phyloP scores from a whole-genome alignment of 2,329 filamentous ascomycete genomes.

The Thelonectria discophora region DNA sequence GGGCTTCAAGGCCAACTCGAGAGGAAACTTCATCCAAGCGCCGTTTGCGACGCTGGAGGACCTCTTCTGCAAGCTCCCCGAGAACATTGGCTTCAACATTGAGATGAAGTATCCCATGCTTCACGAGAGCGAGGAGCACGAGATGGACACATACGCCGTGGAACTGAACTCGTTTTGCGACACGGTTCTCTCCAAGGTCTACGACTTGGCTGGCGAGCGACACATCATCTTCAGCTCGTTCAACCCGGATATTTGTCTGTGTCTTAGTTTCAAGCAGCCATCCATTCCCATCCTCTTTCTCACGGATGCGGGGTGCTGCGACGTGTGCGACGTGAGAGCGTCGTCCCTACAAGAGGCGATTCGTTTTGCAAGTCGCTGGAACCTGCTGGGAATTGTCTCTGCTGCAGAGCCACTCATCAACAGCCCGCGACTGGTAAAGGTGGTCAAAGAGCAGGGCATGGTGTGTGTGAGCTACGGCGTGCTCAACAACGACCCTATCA shows the following conservation, averaged over 20 bases:
- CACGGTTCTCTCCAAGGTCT: constrained; percentile 88
- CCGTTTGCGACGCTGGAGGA: constrained; percentile 96
- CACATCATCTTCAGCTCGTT: constrained; percentile 98
- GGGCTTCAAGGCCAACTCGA: constrained; percentile 94
- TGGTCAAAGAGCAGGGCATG: constrained; percentile 92
- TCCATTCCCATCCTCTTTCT: constrained; percentile 96
- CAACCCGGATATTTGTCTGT: constrained; percentile 94
- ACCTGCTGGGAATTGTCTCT: constrained; percentile 88
- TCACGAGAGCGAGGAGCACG: constrained; percentile 91
- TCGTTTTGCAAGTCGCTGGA: constrained; percentile 94
- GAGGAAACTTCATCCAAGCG: constrained; percentile 93
- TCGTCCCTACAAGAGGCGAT: constrained; percentile 95
- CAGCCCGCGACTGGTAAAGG: constrained; percentile 86
- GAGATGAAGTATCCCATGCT: constrained; percentile 99
- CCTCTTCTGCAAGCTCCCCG: constrained; percentile 85
- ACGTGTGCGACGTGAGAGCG: constrained; percentile 88
- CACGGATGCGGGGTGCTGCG: constrained; percentile 83
- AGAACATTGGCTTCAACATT: constrained; percentile 93
- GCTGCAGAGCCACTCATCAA: constrained; percentile 89
- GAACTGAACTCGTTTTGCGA: constrained; percentile 98
- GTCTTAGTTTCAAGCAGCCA: constrained; percentile 95
- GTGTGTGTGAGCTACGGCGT: constrained; percentile 96
- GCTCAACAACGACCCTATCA: constrained; percentile 85
- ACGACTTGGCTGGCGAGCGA: constrained; percentile 81
- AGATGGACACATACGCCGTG: constrained; percentile 96